Evolutionary conservation across 306 rosid genomes (phyloP).

Genomic region (Mimosa pudica): DNA sequence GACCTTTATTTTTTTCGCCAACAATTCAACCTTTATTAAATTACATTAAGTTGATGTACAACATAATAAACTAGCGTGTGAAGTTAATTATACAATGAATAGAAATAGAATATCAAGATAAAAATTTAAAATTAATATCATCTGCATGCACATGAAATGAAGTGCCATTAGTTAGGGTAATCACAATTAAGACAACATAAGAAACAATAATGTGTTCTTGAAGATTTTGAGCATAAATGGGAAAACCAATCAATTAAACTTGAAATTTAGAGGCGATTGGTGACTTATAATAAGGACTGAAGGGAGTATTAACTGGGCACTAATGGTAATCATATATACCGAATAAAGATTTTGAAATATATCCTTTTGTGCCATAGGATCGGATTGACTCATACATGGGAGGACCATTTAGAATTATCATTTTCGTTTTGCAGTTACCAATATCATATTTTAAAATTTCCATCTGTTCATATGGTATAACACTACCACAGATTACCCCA

Average conservation of each 20-base stretch:
- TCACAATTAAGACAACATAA: not conserved
- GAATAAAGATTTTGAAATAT: not conserved
- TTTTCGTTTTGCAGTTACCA: not conserved
- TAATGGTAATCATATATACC: not conserved
- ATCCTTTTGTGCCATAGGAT: not conserved
- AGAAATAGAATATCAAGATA: not conserved
- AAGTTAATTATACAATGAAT: not conserved
- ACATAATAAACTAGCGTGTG: not conserved
- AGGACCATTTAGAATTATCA: not conserved
- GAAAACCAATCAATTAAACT: conserved; percentile 35
- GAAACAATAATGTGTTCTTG: conserved; percentile 20
- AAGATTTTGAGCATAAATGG: conserved; percentile 26
- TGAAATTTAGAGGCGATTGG: not conserved
- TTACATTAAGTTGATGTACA: not conserved
- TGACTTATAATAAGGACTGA: not conserved
- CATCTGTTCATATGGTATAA: not conserved
- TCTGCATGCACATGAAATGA: not conserved
- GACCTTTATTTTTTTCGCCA: not conserved
- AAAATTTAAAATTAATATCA: not conserved
- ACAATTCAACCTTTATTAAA: not conserved
- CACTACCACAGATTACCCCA: too few relatives aligned
- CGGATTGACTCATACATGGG: not conserved
- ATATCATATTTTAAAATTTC: not conserved
- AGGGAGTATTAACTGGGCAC: not conserved
- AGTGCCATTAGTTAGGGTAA: not conserved